phyloP scores from a whole-genome alignment of 2,329 filamentous ascomycete species.

The Eurotiales sp. region DNA sequence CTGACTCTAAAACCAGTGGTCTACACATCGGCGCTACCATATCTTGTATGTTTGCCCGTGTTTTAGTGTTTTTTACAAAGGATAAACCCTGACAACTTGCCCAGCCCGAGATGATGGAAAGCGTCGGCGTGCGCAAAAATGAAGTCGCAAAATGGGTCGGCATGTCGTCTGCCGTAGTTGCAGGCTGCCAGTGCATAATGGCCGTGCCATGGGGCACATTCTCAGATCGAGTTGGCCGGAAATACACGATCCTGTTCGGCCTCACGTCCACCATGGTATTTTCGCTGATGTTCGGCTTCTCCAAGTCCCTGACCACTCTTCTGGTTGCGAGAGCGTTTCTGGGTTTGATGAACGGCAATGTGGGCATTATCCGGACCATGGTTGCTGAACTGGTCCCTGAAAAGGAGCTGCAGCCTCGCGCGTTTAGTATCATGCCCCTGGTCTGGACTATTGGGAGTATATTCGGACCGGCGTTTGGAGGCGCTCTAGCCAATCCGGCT shows the following conservation, averaged over 20 bases:
- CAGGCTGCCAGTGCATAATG: constrained; percentile 66
- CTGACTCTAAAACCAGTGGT: too few relatives aligned
- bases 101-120: constrained; percentile 75
- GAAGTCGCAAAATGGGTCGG: constrained; percentile 79
- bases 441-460: constrained; percentile 85
- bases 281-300: constrained; percentile 79
- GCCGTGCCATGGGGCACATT: constrained; percentile 72
- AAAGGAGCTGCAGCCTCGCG: constrained; percentile 77
- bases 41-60: constrained; percentile 38
- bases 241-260: constrained; percentile 72
- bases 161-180: constrained; percentile 68
- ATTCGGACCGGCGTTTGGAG: constrained; percentile 83
- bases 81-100: neutral
- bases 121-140: constrained; percentile 64
- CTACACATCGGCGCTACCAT: constrained; percentile 67
- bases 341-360: constrained; percentile 83
- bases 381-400: constrained; percentile 91
- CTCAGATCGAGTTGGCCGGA: constrained; percentile 76
- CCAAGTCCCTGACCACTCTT: constrained; percentile 73
- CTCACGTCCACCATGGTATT: constrained; percentile 75
- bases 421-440: constrained; percentile 90
- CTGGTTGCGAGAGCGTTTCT: constrained; percentile 73
- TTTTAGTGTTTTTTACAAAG: neutral
- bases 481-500: constrained; percentile 76
- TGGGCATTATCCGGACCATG: constrained; percentile 82